A percentile compares a stretch with the other conserved stretches of the same genome.
These are phyloP conservation scores for Bipolaris cookei DNA, from an alignment of 2,329 filamentous ascomycete species.

Conservation along the genomic window DNA sequence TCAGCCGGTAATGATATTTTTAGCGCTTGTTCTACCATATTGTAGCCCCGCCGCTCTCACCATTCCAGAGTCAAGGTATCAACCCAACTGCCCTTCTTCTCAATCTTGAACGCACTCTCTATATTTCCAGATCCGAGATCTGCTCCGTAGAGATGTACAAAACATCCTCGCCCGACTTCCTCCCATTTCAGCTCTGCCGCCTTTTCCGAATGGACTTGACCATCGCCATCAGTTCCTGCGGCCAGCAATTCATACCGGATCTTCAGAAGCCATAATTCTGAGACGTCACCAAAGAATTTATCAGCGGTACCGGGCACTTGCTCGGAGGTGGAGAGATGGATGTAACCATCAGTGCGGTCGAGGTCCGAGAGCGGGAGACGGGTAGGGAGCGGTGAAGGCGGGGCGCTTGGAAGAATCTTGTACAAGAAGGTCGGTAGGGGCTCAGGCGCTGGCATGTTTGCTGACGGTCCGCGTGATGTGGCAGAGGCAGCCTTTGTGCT, in stretches of 20 bases:
- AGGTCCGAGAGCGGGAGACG: slow-evolving; percentile 65
- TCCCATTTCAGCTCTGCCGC: slow-evolving; percentile 61
- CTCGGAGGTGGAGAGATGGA: slow-evolving; percentile 64
- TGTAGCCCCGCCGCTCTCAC: slow-evolving; percentile 27
- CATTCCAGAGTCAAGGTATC: slow-evolving; percentile 43
- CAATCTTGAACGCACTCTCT: slow-evolving; percentile 56
- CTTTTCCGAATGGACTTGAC: slow-evolving; percentile 27
- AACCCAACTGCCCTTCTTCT: slow-evolving; percentile 58
- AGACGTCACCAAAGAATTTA: slow-evolving; percentile 42
- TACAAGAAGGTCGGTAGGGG: slow-evolving; percentile 56
- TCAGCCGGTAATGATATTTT: background rate
- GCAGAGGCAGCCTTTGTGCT: background rate
- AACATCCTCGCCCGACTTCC: slow-evolving; percentile 54
- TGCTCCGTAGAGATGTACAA: slow-evolving; percentile 64
- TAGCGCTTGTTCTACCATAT: background rate
- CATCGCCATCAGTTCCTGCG: slow-evolving; percentile 40
- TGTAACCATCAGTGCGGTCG: slow-evolving; percentile 65
- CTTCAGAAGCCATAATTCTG: slow-evolving; percentile 61
- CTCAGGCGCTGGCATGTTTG: slow-evolving; percentile 40
- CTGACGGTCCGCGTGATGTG: slow-evolving; percentile 3
- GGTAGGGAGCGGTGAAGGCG: slow-evolving; percentile 61
- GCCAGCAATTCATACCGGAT: slow-evolving; percentile 56
- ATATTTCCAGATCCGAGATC: slow-evolving; percentile 63
- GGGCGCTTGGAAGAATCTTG: slow-evolving; percentile 64
- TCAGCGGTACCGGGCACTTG: slow-evolving; percentile 54